A percentile compares a stretch with the other conserved stretches of the same genome.
Evolutionary conservation across 768 basidiomycete genomes (phyloP).

Genomic region (Amanita jacksonii): DNA sequence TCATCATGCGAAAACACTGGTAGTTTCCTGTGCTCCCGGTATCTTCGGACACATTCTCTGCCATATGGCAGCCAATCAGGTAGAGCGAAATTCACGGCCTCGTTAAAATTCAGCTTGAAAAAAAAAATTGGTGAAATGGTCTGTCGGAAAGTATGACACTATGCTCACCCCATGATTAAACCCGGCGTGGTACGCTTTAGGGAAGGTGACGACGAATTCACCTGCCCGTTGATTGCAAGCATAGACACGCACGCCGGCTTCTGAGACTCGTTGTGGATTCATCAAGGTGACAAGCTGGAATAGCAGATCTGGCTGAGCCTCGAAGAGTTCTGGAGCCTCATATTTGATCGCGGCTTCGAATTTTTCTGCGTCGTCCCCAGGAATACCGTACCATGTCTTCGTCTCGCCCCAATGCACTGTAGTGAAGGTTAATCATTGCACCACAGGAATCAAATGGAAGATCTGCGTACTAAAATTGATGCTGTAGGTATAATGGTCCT

Average conservation of each 20-base stretch:
- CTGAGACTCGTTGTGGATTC: slow-evolving; percentile 81
- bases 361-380: slow-evolving; percentile 89
- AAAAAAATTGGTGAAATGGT: slow-evolving; percentile 15
- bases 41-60: slow-evolving; percentile 80
- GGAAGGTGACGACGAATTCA: slow-evolving; percentile 96
- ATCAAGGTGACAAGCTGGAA: slow-evolving; percentile 97
- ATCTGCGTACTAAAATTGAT: slow-evolving; percentile 75
- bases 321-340: slow-evolving; percentile 96
- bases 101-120: slow-evolving; percentile 90
- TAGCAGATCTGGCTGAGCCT: slow-evolving; percentile 92
- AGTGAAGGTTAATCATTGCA: slow-evolving; percentile 10
- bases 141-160: background rate
- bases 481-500: slow-evolving; percentile 98
- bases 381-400: slow-evolving; percentile 99
- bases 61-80: slow-evolving; percentile 91
- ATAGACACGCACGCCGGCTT: slow-evolving; percentile 86
- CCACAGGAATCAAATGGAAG: slow-evolving; percentile 11
- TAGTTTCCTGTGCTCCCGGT: slow-evolving; percentile 82
- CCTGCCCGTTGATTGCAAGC: slow-evolving; percentile 96
- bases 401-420: slow-evolving; percentile 99
- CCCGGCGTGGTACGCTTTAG: slow-evolving; percentile 95
- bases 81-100: slow-evolving; percentile 96
- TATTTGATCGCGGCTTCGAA: slow-evolving; percentile 93
- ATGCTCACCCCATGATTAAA: slow-evolving; percentile 93
- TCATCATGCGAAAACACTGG: slow-evolving; percentile 99